phyloP scores from a whole-genome alignment of 306 rosid species.

The Styphnolobium japonicum region DNA sequence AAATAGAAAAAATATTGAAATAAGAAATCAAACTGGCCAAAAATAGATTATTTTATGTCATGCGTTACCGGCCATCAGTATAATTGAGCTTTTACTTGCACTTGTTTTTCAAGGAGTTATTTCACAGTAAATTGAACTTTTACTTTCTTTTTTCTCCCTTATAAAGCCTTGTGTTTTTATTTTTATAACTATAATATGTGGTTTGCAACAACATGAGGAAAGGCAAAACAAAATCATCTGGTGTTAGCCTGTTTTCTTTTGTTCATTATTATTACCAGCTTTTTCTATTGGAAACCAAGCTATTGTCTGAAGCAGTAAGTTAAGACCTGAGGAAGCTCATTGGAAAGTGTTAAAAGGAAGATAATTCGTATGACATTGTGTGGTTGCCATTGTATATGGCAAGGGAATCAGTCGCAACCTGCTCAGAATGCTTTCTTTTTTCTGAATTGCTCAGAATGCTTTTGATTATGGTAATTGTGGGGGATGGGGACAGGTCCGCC shows the following conservation, averaged over 20 bases:
- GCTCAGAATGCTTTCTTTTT: neutral
- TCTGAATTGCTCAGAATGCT: neutral
- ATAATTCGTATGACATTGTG: neutral
- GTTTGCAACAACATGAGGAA: neutral
- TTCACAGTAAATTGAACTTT: neutral
- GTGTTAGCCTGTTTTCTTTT: neutral
- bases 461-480: neutral
- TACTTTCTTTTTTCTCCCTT: neutral
- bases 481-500: neutral
- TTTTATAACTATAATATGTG: neutral
- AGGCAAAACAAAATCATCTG: neutral
- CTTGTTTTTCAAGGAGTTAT: neutral
- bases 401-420: neutral
- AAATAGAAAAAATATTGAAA: neutral
- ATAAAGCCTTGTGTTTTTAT: neutral
- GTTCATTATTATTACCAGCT: neutral
- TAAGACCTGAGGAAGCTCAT: neutral
- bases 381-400: neutral
- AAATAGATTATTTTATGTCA: neutral
- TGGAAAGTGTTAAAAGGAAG: neutral
- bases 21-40: neutral
- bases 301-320: neutral
- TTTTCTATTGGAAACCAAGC: neutral
- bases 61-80: neutral
- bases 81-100: neutral